phyloP scores from a whole-genome alignment of 192 early-diverging fungal genomes.

The Coemansia sp. region DNA sequence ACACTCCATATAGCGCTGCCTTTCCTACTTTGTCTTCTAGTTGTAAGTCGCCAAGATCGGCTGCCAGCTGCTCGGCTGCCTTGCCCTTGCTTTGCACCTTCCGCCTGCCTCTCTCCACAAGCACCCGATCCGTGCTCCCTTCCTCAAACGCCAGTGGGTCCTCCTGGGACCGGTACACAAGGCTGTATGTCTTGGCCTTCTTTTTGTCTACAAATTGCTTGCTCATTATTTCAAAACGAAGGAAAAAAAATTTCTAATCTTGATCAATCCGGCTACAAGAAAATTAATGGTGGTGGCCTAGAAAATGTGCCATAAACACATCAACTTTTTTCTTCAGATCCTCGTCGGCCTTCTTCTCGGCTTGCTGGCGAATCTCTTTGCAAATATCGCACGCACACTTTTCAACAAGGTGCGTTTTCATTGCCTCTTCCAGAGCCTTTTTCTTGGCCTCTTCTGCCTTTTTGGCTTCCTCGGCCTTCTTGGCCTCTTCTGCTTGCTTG shows the following conservation, averaged over 20 bases:
- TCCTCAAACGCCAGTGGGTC: conserved; percentile 87
- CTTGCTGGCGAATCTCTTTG: conserved; percentile 8
- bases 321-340: conserved; percentile 13
- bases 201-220: conserved; percentile 85
- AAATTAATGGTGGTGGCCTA: no score
- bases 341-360: conserved; percentile 15
- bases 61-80: conserved; percentile 25
- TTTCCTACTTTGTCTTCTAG: conserved; percentile 49
- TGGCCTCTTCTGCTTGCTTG: not conserved
- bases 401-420: conserved; percentile 22
- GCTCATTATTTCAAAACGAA: conserved; percentile 22
- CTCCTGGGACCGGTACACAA: conserved; percentile 93
- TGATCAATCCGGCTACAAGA: no score
- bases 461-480: conserved; percentile 10
- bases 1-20: conserved; percentile 87
- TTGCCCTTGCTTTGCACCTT: conserved; percentile 10
- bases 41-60: conserved; percentile 19
- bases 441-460: conserved; percentile 18
- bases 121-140: conserved; percentile 71
- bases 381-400: conserved; percentile 29
- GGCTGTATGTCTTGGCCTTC: conserved; percentile 78
- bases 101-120: conserved; percentile 58
- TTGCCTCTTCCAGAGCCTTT: conserved; percentile 16
- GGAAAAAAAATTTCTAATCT: not conserved
- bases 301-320: conserved; percentile 19